Evolutionary conservation across 345 rosid genomes (phyloP).

Genomic region (Gossypium herbaceum): DNA sequence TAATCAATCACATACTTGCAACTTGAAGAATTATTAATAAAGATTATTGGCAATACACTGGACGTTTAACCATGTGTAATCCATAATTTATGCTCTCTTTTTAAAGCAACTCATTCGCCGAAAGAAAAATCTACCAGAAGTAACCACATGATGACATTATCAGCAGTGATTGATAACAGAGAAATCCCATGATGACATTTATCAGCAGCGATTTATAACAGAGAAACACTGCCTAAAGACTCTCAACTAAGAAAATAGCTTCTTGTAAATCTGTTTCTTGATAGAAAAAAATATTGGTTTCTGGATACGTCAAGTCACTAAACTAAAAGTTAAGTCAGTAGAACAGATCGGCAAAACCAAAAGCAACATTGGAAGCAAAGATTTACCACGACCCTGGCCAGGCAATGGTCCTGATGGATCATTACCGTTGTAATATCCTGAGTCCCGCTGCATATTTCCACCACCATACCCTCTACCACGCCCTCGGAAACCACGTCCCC

Average conservation of each 20-base stretch:
- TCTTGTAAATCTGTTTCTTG: background rate
- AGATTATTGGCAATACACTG: background rate
- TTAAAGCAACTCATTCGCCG: background rate
- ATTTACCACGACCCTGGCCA: constrained; percentile 20
- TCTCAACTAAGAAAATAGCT: background rate
- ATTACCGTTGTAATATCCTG: constrained; percentile 18
- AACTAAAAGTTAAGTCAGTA: background rate
- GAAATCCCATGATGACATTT: no score
- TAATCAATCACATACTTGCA: background rate
- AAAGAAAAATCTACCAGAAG: background rate
- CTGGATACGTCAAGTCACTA: background rate
- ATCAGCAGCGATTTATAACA: background rate
- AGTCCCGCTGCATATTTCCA: constrained; percentile 20
- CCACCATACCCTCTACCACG: constrained; percentile 29
- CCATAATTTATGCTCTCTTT: background rate
- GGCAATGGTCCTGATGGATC: constrained; percentile 17
- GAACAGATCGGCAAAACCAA: background rate
- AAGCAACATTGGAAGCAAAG: constrained; percentile 1
- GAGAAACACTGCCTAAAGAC: background rate
- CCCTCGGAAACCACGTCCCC: constrained; percentile 44
- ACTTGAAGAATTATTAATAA: background rate
- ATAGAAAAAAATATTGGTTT: background rate
- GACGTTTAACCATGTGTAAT: background rate
- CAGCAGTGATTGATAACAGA: no score
- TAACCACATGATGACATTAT: background rate